Base-by-base conservation (phyloP, 2,329 filamentous ascomycete genomes). In the Trichoderma polysporum region DNA sequence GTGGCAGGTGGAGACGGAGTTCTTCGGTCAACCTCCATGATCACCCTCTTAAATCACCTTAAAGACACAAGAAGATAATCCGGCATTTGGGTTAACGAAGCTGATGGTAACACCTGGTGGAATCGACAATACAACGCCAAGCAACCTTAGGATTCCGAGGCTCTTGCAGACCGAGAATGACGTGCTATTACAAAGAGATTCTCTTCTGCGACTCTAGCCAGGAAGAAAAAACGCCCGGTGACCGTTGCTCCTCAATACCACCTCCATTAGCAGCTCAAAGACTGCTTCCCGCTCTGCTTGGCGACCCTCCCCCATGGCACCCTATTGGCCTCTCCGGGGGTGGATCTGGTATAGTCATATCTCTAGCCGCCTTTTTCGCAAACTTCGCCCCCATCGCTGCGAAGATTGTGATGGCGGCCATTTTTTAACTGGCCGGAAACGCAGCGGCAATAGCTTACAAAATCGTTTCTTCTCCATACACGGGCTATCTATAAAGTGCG, bases 241-340 rank as follows among this genome's bases (percentile, higher is more conserved):
- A 56, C 60, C 50, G 47, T 45, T 27, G 29, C 35, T 50, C 41
- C 49, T 53, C 53, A 49, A 65, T 41, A 58, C 53, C 60, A 63
- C 35, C 37, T 29, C 19, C 41, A 49, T 29, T 41, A 50, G 58
- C 45, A 58, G 37, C n/a, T 27, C 29, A 57, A 33, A 37, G 19
- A 29, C 53, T 58, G 39, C 62, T 37, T n/a, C 45, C 31, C 47
- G 29, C 41, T 47, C 53, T 54, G 62, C 62, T 65, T 65, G 62
- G 52, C 52, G 41, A n/a, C 29, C 35, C 7, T 49, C 27, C 33
- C 62, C 62, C 53, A 65, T 37, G 53, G 41, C 53, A 65, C 53
- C 62, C 62, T 50, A 65, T 65, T 65, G 62, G 62, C 53, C 13
- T 65, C 41, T 47, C 19, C 22, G 37, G 49, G 60, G 39, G 60